Evolutionary conservation across 2,329 filamentous ascomycete species (phyloP).

Genomic region (Penicillium olsonii): DNA sequence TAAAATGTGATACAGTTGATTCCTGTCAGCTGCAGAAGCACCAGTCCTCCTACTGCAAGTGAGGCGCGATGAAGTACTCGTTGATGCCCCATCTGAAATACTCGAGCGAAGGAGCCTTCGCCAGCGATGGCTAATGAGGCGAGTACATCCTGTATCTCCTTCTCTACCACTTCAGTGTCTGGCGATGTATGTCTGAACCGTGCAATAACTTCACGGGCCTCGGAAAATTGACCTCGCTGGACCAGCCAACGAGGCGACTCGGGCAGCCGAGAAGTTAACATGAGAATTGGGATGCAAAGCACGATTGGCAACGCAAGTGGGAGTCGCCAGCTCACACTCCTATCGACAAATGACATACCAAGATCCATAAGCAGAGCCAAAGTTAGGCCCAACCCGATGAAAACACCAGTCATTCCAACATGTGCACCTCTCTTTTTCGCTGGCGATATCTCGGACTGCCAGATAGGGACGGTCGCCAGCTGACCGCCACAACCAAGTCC

Average conservation of each 20-base stretch:
- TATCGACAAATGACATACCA: conserved; percentile 14
- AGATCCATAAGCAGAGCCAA: conserved; percentile 16
- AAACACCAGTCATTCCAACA: conserved; percentile 11
- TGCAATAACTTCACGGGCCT: conserved; percentile 13
- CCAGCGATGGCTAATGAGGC: conserved; percentile 11
- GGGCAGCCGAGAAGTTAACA: conserved; percentile 10
- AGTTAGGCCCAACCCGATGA: conserved; percentile 6
- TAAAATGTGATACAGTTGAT: conserved; percentile 19
- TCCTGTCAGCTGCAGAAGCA: conserved; percentile 18
- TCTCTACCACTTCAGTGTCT: conserved; percentile 1
- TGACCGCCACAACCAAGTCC: conserved; percentile 14
- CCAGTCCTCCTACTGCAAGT: conserved; percentile 10
- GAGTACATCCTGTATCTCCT: conserved; percentile 12
- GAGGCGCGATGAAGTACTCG: conserved; percentile 16
- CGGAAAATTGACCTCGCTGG: not conserved
- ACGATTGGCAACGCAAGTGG: conserved; percentile 15
- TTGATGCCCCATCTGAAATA: conserved; percentile 21
- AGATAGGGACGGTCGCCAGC: conserved; percentile 16
- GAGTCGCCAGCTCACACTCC: conserved; percentile 16
- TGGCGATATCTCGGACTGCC: conserved; percentile 18
- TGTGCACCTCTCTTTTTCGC: conserved; percentile 14
- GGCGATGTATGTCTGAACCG: conserved; percentile 5
- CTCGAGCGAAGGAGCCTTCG: conserved; percentile 5
- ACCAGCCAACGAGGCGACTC: conserved; percentile 22
- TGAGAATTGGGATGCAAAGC: conserved; percentile 9